Conservation (phyloP, 2,329 filamentous ascomycete genomes). For the Hymenoscyphus fructigenus region DNA sequence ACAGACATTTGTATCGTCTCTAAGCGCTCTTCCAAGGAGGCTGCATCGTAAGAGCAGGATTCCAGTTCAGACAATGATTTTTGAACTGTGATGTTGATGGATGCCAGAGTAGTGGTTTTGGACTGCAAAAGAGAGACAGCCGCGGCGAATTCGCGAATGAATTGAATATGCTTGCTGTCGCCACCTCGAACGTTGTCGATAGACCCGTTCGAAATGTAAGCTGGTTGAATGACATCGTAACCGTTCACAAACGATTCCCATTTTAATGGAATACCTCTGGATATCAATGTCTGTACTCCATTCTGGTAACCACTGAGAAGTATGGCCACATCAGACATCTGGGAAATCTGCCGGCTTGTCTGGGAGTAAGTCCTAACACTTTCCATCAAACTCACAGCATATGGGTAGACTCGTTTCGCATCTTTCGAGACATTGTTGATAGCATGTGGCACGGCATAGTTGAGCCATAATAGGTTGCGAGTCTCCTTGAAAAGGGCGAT, state of each 20-base stretch:
- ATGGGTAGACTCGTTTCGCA: slow-evolving; percentile 97
- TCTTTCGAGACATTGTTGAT: slow-evolving; percentile 97
- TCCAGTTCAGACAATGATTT: slow-evolving; percentile 81
- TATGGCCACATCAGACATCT: slow-evolving; percentile 84
- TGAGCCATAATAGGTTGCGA: slow-evolving; percentile 91
- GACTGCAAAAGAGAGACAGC: slow-evolving; percentile 84
- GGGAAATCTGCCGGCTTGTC: slow-evolving; percentile 77
- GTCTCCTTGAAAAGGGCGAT: slow-evolving; percentile 99
- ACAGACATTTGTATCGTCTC: slow-evolving; percentile 88
- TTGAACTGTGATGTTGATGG: slow-evolving; percentile 78
- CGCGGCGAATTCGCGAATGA: slow-evolving; percentile 88
- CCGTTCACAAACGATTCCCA: slow-evolving; percentile 99
- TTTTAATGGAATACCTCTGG: slow-evolving; percentile 82
- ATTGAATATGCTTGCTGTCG: slow-evolving; percentile 94
- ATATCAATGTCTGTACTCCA: slow-evolving; percentile 79
- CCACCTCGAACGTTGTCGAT: slow-evolving; percentile 58
- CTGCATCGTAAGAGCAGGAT: slow-evolving; percentile 76
- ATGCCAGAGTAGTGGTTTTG: slow-evolving; percentile 77
- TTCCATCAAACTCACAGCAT: slow-evolving; percentile 97
- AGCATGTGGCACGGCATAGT: slow-evolving; percentile 88
- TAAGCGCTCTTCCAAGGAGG: slow-evolving; percentile 77
- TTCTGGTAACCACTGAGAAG: slow-evolving; percentile 89
- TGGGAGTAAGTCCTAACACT: slow-evolving; percentile 93
- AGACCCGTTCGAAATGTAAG: slow-evolving; percentile 56
- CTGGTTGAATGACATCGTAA: slow-evolving; percentile 79